These are phyloP conservation scores for Straminergon stramineum DNA, from an alignment of 225 moss, liverwort and hornwort genomes.

Conservation along the genomic window DNA sequence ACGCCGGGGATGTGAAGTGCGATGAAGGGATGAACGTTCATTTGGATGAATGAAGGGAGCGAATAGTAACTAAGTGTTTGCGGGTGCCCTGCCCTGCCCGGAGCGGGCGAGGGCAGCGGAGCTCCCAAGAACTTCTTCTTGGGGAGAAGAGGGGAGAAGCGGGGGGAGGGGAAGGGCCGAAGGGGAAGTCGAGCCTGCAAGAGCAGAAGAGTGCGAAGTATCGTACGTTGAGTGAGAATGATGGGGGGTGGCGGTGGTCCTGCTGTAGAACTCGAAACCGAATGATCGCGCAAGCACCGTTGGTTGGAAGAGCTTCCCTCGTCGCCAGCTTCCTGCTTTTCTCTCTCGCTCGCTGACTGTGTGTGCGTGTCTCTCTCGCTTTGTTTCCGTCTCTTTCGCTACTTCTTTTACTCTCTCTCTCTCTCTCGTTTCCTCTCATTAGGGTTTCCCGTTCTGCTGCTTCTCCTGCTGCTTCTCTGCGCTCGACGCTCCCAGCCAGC, in stretches of 20 bases:
- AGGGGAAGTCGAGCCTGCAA: background rate
- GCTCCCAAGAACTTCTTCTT: constrained; percentile 16
- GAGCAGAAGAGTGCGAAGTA: background rate
- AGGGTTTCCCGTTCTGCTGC: constrained; percentile 1
- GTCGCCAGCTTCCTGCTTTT: background rate
- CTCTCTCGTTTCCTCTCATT: background rate
- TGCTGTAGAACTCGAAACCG: background rate
- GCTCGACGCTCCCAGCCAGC: background rate
- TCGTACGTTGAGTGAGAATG: background rate
- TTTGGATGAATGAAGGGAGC: background rate
- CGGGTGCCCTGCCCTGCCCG: background rate
- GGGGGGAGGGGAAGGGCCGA: background rate
- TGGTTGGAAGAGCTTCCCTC: background rate
- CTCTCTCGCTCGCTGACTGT: background rate
- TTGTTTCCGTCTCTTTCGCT: background rate
- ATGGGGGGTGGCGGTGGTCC: background rate
- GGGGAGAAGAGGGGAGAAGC: background rate
- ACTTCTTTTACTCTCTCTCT: background rate
- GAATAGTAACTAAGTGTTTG: background rate
- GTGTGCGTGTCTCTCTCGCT: background rate
- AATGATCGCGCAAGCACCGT: constrained; percentile 1
- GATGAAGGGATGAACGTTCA: background rate
- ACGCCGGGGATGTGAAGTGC: background rate
- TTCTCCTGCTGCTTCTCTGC: background rate
- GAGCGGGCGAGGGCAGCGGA: constrained; percentile 18